Evolutionary conservation across 805 yeast species (phyloP).

Genomic region (Starmera amethionina): DNA sequence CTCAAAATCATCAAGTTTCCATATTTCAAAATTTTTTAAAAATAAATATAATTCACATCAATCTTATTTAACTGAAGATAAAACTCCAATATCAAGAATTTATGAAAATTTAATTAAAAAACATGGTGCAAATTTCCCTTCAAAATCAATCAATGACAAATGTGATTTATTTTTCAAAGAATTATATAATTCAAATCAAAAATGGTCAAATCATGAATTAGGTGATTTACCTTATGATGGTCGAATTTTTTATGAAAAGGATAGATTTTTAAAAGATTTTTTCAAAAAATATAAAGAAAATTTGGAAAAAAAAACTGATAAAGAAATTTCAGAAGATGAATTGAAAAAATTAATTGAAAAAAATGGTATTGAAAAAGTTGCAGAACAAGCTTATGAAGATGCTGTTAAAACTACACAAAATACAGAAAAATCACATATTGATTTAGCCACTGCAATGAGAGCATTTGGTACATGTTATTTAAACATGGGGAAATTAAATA

Average conservation of each 20-base stretch:
- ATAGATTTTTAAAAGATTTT: slow-evolving; percentile 8
- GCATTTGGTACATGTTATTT: slow-evolving; percentile 20
- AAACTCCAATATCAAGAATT: background rate
- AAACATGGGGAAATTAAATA: slow-evolving; percentile 1
- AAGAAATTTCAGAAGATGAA: slow-evolving; percentile 1
- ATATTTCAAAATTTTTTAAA: too few relatives aligned
- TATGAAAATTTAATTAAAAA: background rate
- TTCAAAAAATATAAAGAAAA: slow-evolving; percentile 7
- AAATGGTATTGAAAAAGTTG: slow-evolving; percentile 5
- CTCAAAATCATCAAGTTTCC: too few relatives aligned
- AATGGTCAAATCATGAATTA: slow-evolving; percentile 15
- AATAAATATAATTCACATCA: background rate
- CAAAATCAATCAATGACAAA: slow-evolving; percentile 10
- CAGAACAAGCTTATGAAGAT: slow-evolving; percentile 10
- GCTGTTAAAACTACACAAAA: slow-evolving; percentile 8
- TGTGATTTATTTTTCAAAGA: slow-evolving; percentile 22
- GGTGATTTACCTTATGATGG: slow-evolving; percentile 10
- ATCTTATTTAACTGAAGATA: background rate
- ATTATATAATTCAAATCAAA: slow-evolving; percentile 11
- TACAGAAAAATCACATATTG: slow-evolving; percentile 16
- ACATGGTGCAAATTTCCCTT: slow-evolving; percentile 1
- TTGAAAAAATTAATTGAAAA: slow-evolving; percentile 6
- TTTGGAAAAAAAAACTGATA: slow-evolving; percentile 1
- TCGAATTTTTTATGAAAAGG: slow-evolving; percentile 12
- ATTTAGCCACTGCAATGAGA: slow-evolving; percentile 17